Evolutionary conservation across 225 moss, liverwort and hornwort species (phyloP).

Genomic region (Anthoceros angustus): DNA sequence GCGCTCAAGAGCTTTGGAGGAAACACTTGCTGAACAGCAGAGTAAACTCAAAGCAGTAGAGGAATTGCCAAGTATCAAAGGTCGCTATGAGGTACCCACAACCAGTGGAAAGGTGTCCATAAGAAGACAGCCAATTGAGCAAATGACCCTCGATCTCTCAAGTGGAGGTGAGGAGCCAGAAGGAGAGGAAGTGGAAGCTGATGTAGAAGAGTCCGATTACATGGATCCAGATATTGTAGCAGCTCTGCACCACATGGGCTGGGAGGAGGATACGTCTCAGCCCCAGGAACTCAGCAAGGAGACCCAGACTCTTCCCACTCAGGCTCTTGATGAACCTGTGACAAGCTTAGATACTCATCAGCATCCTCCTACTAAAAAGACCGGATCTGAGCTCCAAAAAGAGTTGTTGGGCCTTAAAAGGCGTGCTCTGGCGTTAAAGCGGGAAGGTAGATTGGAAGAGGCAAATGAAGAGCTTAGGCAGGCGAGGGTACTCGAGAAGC

Average conservation of each 20-base stretch:
- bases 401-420: constrained; percentile 26
- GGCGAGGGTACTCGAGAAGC: constrained; percentile 25
- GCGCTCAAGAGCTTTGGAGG: constrained; percentile 56
- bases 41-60: constrained; percentile 22
- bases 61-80: neutral
- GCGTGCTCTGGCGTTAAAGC: constrained; percentile 22
- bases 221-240: constrained; percentile 78
- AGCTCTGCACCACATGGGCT: constrained; percentile 76
- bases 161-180: constrained; percentile 39
- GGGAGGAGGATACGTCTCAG: constrained; percentile 42
- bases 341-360: neutral
- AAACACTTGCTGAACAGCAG: constrained; percentile 64
- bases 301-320: neutral
- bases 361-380: neutral
- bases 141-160: constrained; percentile 26
- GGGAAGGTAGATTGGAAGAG: constrained; percentile 24
- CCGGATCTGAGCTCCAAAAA: constrained; percentile 18
- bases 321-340: neutral
- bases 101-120: constrained; percentile 14
- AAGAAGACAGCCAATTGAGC: constrained; percentile 34
- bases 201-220: constrained; percentile 51
- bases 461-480: constrained; percentile 24
- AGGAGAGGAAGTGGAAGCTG: constrained; percentile 52
- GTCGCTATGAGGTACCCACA: constrained; percentile 18
- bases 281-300: neutral